Conservation (phyloP, 2,329 filamentous ascomycete species). For the Aspergillus bombycis region DNA sequence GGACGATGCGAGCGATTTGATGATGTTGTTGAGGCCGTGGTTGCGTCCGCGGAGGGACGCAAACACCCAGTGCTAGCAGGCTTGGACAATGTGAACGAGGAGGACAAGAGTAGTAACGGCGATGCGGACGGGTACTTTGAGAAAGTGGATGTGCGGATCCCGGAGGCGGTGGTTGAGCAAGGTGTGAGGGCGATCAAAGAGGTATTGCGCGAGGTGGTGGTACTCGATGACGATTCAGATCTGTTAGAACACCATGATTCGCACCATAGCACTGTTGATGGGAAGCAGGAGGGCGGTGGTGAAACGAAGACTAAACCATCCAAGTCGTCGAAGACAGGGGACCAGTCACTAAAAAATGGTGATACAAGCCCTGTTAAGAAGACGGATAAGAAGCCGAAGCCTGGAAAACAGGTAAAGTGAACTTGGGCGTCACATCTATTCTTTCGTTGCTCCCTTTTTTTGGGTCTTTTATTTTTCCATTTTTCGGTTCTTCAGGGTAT, state of each 20-base stretch:
- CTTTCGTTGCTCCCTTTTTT: not conserved
- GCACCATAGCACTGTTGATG: constrained; percentile 11
- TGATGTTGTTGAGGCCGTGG: constrained; percentile 58
- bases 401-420: constrained; percentile 26
- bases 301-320: constrained; percentile 11
- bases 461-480: not conserved
- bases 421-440: not conserved
- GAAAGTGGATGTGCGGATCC: constrained; percentile 52
- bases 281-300: constrained; percentile 12
- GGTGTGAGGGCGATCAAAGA: constrained; percentile 56
- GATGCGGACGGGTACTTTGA: constrained; percentile 34
- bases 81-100: constrained; percentile 28
- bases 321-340: constrained; percentile 9
- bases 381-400: constrained; percentile 28
- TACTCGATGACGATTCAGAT: constrained; percentile 45
- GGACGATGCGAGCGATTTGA: constrained; percentile 61
- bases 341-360: constrained; percentile 21
- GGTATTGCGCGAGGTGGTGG: constrained; percentile 55
- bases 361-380: constrained; percentile 30
- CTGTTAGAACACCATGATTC: not conserved
- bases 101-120: constrained; percentile 14
- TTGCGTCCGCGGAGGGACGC: constrained; percentile 48
- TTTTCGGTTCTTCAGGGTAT: not conserved
- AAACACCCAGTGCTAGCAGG: constrained; percentile 31
- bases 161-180: constrained; percentile 52